Base-by-base conservation (phyloP, 2,329 filamentous ascomycete species). In the Sarocladiaceae sp. region DNA sequence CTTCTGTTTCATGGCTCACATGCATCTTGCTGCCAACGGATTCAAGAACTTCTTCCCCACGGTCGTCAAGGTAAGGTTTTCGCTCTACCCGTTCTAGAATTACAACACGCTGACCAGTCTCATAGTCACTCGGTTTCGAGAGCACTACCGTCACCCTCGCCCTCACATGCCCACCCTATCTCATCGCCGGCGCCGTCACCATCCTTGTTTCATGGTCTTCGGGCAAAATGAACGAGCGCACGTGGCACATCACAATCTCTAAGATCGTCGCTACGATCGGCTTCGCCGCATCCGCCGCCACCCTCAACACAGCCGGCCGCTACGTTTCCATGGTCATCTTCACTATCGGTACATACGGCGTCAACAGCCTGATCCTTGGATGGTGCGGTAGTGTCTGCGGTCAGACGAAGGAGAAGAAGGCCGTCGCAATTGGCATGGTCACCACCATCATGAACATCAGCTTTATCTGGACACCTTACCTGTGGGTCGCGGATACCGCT, bases 1-100 rank as follows among this genome's bases (percentile, higher is more conserved):
- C 7, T 72, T 77, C 51, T 70, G 68, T 15, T 60, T 74, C 47
- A 77, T 77, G 73, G 71, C 74, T 50, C 75, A 77, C 57, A 71
- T 76, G 64, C 74, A 78, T 59, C 61, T 77, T 35, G 71, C 71
- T 3, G 74, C 74, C 17, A 73, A 74, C 42, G 70, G 70, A 1
- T 73, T 73, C 60, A 70, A 75, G 60, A 73, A 62, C 53, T 63
- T 66, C 60, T 48, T 48, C 44, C 44, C 44, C 15, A 48, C 44
- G 13, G 44, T 48, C 26, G 44, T 48, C 44, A 48, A 48, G 44
- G 44, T 48, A 48, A 10, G 44, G n/a, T 8, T 1, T 68, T 77
- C n/a, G n/a, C n/a, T n/a, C n/a, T n/a, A n/a, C n/a, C n/a, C n/a
- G n/a, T n/a, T n/a, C n/a, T n/a, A n/a, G n/a, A n/a, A n/a, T 66